phyloP scores from a whole-genome alignment of 306 rosid genomes.

The Vachellia collinsii region DNA sequence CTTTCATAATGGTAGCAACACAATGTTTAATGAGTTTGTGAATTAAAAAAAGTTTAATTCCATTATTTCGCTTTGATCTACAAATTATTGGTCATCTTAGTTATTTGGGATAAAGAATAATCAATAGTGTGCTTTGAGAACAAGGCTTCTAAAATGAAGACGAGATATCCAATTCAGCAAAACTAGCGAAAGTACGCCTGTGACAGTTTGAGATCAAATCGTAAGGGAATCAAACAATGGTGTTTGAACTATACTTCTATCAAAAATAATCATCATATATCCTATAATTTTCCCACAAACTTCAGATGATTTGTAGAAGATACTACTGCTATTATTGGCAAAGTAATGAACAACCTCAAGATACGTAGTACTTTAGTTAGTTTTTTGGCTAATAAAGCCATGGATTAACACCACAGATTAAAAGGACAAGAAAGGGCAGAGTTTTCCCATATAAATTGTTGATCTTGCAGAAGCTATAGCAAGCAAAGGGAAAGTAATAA shows the following conservation, averaged over 20 bases:
- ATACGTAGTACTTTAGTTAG: background rate
- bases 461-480: background rate
- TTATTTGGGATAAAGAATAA: background rate
- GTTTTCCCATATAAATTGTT: background rate
- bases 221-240: background rate
- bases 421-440: background rate
- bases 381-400: background rate
- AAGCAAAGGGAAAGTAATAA: background rate
- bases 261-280: background rate
- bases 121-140: background rate
- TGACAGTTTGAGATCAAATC: background rate
- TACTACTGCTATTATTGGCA: background rate
- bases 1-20: background rate
- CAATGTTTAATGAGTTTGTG: background rate
- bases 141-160: background rate
- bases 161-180: background rate
- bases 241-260: background rate
- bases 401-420: background rate
- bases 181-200: background rate
- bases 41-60: background rate
- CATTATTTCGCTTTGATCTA: background rate
- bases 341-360: background rate
- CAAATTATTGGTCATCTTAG: background rate
- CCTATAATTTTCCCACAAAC: background rate
- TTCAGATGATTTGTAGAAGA: background rate